Conservation (phyloP, 2,329 filamentous ascomycete genomes). For the Paracorniculantispora psalliotae region DNA sequence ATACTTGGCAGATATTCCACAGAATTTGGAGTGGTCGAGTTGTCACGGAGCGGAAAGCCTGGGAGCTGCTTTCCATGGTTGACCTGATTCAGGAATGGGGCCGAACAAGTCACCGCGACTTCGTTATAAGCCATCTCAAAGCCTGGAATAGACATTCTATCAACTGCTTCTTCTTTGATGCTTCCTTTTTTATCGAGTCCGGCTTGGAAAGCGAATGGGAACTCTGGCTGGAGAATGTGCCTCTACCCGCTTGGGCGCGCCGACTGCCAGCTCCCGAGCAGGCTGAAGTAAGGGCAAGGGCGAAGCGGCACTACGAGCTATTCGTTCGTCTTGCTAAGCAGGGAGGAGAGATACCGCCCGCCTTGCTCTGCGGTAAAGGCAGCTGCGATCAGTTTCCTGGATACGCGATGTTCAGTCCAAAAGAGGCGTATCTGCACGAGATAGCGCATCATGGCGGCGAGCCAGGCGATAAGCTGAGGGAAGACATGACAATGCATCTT, state of each 20-base stretch:
- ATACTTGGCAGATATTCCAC: background rate
- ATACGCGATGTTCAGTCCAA: background rate
- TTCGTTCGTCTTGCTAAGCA: background rate
- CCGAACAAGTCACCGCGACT: background rate
- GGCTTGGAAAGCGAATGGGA: background rate
- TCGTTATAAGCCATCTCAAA: background rate
- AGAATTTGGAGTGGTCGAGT: background rate
- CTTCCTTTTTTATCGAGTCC: background rate
- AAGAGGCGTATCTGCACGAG: background rate
- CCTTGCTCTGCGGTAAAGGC: background rate
- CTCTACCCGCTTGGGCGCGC: background rate
- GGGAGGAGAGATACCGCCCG: too few species aligned
- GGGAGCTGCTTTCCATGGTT: background rate
- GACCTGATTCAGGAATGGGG: background rate
- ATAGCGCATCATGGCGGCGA: background rate
- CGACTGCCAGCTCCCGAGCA: background rate
- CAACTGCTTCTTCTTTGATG: background rate
- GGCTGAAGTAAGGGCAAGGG: background rate
- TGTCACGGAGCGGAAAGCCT: background rate
- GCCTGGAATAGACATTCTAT: background rate
- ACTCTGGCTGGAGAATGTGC: background rate
- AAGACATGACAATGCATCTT: too few species aligned
- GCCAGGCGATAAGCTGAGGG: too few species aligned
- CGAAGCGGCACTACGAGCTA: background rate
- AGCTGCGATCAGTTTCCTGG: background rate